Base-by-base conservation (phyloP, 2,329 filamentous ascomycete species). In the Penicillium frequentans region DNA sequence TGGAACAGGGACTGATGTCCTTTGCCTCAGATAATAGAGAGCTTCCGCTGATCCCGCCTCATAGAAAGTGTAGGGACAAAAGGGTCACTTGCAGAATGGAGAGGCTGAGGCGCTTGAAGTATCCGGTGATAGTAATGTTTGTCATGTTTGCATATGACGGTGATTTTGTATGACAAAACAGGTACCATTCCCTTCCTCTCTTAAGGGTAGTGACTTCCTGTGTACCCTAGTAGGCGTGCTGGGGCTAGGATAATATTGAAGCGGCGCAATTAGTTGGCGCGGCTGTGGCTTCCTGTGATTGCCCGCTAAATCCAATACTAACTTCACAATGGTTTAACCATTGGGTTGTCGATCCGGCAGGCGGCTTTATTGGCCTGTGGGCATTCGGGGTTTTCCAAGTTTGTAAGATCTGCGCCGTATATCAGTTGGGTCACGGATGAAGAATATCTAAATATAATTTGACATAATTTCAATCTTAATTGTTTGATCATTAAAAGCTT, bases 1-100 rank as follows among this genome's bases (percentile, higher is more conserved):
- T 31, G 59, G 59, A 14, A 62, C 60, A 19, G 52, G 56, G 21
- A 55, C 47, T 29, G 47, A 44, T 42, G 56, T 56, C 23, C 19
- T 51, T 49, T 44, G 26, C 27, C 33, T 37, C 11, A 61, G 7
- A 42, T 59, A 51, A 49, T 19, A 44, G n/a, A 59, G 26, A 10
- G 59, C 51, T 16, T 59, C 56, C 14, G 54, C 56, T 59, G 57
- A 51, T 47, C 54, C 33, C 16, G 31, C 13, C 6, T 6, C 4
- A 16, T 16, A 14, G 31, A 33, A 33, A 6, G 5, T 33, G 13
- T 16, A 16, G 13, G 31, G 31, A 33, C 4, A 5, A 7, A 2
- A 33, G 31, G 13, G 5, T 33, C 11, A 7, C 14, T 16, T 16
- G 31, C 31, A 33, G 14, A 33, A 14, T 33, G 5, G 31, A 14